phyloP scores from a whole-genome alignment of 495 filamentous ascomycete genomes.

The Penicillium parvum region DNA sequence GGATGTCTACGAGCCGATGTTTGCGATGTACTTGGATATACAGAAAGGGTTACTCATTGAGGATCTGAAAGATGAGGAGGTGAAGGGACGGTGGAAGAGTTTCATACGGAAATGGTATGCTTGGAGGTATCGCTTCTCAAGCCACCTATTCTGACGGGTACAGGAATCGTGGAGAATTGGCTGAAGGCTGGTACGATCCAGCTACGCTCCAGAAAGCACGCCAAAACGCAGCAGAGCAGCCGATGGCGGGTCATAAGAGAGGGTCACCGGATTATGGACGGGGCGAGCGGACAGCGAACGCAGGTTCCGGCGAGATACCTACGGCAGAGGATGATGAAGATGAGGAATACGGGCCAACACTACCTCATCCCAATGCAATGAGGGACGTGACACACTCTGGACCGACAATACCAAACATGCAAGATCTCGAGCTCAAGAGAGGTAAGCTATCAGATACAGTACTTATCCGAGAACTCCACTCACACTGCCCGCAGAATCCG shows the following conservation, averaged over 20 bases:
- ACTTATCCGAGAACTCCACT: background rate
- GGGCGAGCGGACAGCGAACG: slow-evolving; percentile 8
- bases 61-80: slow-evolving; percentile 62
- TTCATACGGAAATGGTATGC: slow-evolving; percentile 82
- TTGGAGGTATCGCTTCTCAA: background rate
- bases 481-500: slow-evolving; percentile 36
- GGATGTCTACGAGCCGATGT: slow-evolving; percentile 60
- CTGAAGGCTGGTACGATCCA: slow-evolving; percentile 92
- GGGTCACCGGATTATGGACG: slow-evolving; percentile 27
- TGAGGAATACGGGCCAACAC: slow-evolving; percentile 68
- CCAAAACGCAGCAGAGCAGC: slow-evolving; percentile 12
- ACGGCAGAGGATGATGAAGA: slow-evolving; percentile 44
- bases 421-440: slow-evolving; percentile 69
- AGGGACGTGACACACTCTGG: slow-evolving; percentile 44
- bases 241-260: slow-evolving; percentile 4
- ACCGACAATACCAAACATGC: slow-evolving; percentile 66
- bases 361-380: slow-evolving; percentile 42
- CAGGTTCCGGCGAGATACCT: slow-evolving; percentile 7
- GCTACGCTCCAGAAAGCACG: slow-evolving; percentile 52
- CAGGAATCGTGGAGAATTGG: slow-evolving; percentile 88
- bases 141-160: slow-evolving; percentile 14
- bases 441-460: slow-evolving; percentile 35
- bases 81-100: slow-evolving; percentile 86
- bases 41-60: slow-evolving; percentile 71
- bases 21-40: slow-evolving; percentile 83